A percentile compares a stretch with the other conserved stretches of the same genome.
These are phyloP conservation scores for Cladophialophora immunda DNA, from an alignment of 2,329 filamentous ascomycete genomes.

Conservation along the genomic window DNA sequence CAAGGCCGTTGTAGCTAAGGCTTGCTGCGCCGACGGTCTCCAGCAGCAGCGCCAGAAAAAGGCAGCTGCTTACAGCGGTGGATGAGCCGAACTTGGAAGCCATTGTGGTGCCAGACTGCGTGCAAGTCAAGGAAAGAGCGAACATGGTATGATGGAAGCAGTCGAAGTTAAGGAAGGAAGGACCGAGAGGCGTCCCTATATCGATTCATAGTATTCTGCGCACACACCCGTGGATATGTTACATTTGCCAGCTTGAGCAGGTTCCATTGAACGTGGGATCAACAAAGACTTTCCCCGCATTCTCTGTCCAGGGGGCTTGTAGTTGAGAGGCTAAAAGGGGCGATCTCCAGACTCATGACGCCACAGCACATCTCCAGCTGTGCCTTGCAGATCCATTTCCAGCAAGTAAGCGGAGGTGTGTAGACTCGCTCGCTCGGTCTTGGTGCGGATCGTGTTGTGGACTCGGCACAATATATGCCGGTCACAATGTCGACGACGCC, in stretches of 20 bases:
- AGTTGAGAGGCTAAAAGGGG: background rate
- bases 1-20: slow-evolving; percentile 36
- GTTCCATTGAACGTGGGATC: background rate
- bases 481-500: background rate
- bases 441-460: background rate
- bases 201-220: background rate
- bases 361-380: slow-evolving; percentile 6
- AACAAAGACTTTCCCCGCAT: slow-evolving; percentile 1
- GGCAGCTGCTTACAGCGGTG: background rate
- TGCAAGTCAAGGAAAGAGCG: background rate
- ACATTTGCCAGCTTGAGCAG: background rate
- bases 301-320: background rate
- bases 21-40: slow-evolving; percentile 15
- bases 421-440: background rate
- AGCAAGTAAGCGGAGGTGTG: background rate
- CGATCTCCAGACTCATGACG: slow-evolving; percentile 1
- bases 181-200: background rate
- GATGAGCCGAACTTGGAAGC: background rate
- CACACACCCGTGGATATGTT: background rate
- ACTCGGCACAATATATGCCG: slow-evolving; percentile 1
- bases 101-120: background rate
- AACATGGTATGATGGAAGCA: background rate
- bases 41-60: slow-evolving; percentile 2
- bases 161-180: background rate
- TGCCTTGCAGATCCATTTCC: slow-evolving; percentile 9